Evolutionary conservation across 768 basidiomycete species (phyloP), one percentile per base, ranked within the genome.

Genomic region (Amylocystis lapponica): DNA sequence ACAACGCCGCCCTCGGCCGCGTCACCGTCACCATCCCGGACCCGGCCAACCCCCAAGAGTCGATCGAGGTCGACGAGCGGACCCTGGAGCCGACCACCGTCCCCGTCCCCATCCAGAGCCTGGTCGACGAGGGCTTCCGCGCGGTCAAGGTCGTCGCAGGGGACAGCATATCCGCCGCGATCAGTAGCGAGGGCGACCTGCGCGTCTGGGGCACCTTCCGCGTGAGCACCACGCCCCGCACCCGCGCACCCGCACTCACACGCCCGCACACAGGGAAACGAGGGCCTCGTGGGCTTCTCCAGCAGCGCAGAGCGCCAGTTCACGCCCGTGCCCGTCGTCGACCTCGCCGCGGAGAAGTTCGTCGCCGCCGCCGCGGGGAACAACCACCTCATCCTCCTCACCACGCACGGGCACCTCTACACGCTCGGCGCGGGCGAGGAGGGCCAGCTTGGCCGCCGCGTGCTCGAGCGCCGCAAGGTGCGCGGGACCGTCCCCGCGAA

Each of bases 301-400:
- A 44, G 45, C 22, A 51, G 48, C 8, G 33, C 51, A 3, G 45
- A 48, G 45, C 40, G 25, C 20, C 62, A 67, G 40, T 49, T 44
- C 32, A 27, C 26, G 34, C 59, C 62, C 40, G 52, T 51, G 21
- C 62, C 38, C 17, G 31, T 55, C 2, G 36, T 41, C 16, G 21
- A 14, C 13, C 39, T 48, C 11, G 16, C 35, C 3, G 23, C 14
- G 3, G 20, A 21, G 22, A 50, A 55, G n/a, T 53, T 72, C 48
- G 55, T 61, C 19, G 49, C 64, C n/a, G 58, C 70, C 40, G 68
- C 67, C 0, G 66, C 64, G 39, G 74, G 74, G 1, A 58, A 62
- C 33, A 68, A 76, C 47, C 74, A 75, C 55, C 66, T 74, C 27
- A 50, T 76, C 23, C 66, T 68, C 4, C 63, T 76, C 31, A 70